Conservation (phyloP, 2,329 filamentous ascomycete species). For the Sarocladium strictum region DNA sequence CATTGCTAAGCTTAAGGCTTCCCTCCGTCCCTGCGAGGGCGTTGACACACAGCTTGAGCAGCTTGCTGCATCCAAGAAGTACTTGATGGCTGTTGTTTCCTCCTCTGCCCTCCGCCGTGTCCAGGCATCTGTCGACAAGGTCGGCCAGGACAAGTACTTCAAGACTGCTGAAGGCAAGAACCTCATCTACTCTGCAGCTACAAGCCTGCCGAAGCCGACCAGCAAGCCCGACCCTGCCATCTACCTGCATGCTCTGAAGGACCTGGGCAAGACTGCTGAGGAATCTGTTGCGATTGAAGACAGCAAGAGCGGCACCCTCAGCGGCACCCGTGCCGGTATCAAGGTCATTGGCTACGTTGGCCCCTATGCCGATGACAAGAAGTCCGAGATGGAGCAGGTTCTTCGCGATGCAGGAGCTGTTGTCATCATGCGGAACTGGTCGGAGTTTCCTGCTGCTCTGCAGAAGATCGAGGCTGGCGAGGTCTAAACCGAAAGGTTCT, state of each 20-base stretch:
- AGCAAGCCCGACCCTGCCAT: slow-evolving; percentile 88
- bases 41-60: slow-evolving; percentile 62
- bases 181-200: slow-evolving; percentile 76
- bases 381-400: slow-evolving; percentile 58
- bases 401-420: slow-evolving; percentile 57
- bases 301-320: slow-evolving; percentile 77
- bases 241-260: slow-evolving; percentile 72
- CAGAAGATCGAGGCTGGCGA: slow-evolving; percentile 39
- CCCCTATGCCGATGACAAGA: slow-evolving; percentile 58
- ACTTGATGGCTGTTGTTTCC: slow-evolving; percentile 74
- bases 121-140: slow-evolving; percentile 70
- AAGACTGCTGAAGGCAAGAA: slow-evolving; percentile 38
- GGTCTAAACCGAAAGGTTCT: slow-evolving; percentile 20
- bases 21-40: slow-evolving; percentile 62
- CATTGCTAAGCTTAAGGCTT: slow-evolving; percentile 68
- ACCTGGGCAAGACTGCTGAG: slow-evolving; percentile 62
- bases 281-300: slow-evolving; percentile 83
- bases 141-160: slow-evolving; percentile 76
- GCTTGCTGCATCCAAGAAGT: slow-evolving; percentile 55
- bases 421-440: slow-evolving; percentile 56
- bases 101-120: slow-evolving; percentile 76
- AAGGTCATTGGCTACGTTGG: slow-evolving; percentile 81
- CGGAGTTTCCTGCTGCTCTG: slow-evolving; percentile 44
- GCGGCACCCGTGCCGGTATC: slow-evolving; percentile 68
- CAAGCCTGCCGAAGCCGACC: slow-evolving; percentile 70